These are phyloP conservation scores for Rasamsonia emersonii DNA, from an alignment of 2,329 filamentous ascomycete species.

Conservation along the genomic window DNA sequence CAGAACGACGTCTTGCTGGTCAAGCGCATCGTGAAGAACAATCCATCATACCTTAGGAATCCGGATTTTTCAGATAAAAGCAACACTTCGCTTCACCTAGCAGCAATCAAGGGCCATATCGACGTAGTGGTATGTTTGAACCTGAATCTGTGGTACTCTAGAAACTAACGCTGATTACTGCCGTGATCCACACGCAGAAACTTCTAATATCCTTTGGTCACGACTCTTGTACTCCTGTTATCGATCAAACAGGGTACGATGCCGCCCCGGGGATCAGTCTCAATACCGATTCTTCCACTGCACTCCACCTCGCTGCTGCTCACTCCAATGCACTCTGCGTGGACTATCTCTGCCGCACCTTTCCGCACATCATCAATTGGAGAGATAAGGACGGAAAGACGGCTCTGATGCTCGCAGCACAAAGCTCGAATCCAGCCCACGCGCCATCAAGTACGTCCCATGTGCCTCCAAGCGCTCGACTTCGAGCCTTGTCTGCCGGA, in stretches of 20 bases:
- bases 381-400: conserved; percentile 57
- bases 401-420: conserved; percentile 37
- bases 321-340: conserved; percentile 66
- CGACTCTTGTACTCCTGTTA: conserved; percentile 45
- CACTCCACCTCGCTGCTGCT: conserved; percentile 67
- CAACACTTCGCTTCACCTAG: conserved; percentile 78
- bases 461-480: conserved; percentile 11
- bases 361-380: conserved; percentile 55
- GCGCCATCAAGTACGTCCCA: conserved; percentile 12
- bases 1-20: conserved; percentile 66
- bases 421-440: conserved; percentile 13
- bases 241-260: conserved; percentile 19
- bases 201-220: conserved; percentile 67
- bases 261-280: conserved; percentile 52
- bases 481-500: conserved; percentile 9
- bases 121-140: conserved; percentile 48
- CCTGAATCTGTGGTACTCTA: not conserved
- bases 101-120: conserved; percentile 62
- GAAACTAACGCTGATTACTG: not conserved
- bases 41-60: conserved; percentile 66
- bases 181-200: conserved; percentile 29
- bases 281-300: conserved; percentile 72
- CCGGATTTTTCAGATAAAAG: conserved; percentile 67
- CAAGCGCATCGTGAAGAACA: conserved; percentile 64
- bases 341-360: conserved; percentile 57